Base-by-base conservation (phyloP, 164 flowering plant genomes). In the Magnolia officinalis region DNA sequence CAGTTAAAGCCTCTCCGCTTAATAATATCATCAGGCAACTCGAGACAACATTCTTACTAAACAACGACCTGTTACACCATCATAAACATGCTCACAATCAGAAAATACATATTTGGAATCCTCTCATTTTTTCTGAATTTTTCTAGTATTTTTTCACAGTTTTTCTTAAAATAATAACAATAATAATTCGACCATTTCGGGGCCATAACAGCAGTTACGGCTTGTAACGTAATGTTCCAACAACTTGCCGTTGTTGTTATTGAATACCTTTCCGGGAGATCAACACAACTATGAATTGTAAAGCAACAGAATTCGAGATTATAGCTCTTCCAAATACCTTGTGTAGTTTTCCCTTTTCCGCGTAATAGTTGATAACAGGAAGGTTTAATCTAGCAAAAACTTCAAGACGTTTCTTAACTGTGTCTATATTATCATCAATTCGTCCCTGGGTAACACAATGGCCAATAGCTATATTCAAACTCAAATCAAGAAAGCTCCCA, bases 361-460 rank as follows among this genome's bases (percentile, higher is more conserved):
- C 67, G 72, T 96, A 96, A 84, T 94, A 82, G 26, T 89, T 85
- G 78, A 96, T 77, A 21, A 96, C 96, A 78, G 99, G 99, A 81
- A 89, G 92, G 82, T 81, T 89, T 67, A 84, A 82, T 52, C 85
- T 84, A 13, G 70, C 70, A 83, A 91, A 96, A 6, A 90, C 88
- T 76, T 87, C 72, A n/a, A 96, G 93, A 58, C 98, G 94, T 77
- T 91, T 91, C 88, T 87, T 90, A n/a, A 94, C 74, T 16, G 97
- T 92, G 65, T 88, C 90, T 50, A 88, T 84, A 72, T 94, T 96
- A 81, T 96, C 99, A 86, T 94, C 98, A 84, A 90, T 87, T 72
- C 98, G 87, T 50, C 98, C 99, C 99, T 96, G 86, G 77, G 71
- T 21, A 6, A 59, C 18, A 74, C 45, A 23, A 52, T 61, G 52